phyloP scores from a whole-genome alignment of 1,139 yeast species.

The Candida labiduridarum region DNA sequence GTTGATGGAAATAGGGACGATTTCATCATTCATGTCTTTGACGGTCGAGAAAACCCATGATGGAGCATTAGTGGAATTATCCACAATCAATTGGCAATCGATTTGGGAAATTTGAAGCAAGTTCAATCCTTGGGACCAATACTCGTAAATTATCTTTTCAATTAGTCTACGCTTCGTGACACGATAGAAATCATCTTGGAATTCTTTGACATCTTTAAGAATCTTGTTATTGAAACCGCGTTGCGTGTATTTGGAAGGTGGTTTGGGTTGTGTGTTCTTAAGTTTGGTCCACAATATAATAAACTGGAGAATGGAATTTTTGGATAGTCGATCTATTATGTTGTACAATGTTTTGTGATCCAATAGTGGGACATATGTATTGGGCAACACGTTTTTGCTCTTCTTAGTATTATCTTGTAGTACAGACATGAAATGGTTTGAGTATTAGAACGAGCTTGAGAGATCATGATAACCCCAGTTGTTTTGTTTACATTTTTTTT shows the following conservation, averaged over 20 bases:
- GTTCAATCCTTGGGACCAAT: conserved; percentile 67
- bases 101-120: conserved; percentile 71
- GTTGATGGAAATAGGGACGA: conserved; percentile 37
- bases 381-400: conserved; percentile 30
- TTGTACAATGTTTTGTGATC: conserved; percentile 23
- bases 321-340: conserved; percentile 34
- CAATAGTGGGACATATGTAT: conserved; percentile 41
- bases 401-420: conserved; percentile 19
- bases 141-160: conserved; percentile 53
- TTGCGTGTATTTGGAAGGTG: conserved; percentile 20
- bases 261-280: conserved; percentile 40
- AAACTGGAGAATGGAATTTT: conserved; percentile 37
- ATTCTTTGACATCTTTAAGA: conserved; percentile 20
- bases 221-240: conserved; percentile 30
- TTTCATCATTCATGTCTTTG: conserved; percentile 36
- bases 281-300: conserved; percentile 39
- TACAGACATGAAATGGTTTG: neutral
- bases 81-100: conserved; percentile 66
- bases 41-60: conserved; percentile 65
- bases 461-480: neutral
- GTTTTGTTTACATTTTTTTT: conserved; percentile 2
- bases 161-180: conserved; percentile 48
- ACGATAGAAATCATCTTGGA: conserved; percentile 17
- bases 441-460: no score
- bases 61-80: conserved; percentile 39